These are phyloP conservation scores for Komagataella mondaviorum DNA, from an alignment of 805 yeast genomes.

Conservation along the genomic window DNA sequence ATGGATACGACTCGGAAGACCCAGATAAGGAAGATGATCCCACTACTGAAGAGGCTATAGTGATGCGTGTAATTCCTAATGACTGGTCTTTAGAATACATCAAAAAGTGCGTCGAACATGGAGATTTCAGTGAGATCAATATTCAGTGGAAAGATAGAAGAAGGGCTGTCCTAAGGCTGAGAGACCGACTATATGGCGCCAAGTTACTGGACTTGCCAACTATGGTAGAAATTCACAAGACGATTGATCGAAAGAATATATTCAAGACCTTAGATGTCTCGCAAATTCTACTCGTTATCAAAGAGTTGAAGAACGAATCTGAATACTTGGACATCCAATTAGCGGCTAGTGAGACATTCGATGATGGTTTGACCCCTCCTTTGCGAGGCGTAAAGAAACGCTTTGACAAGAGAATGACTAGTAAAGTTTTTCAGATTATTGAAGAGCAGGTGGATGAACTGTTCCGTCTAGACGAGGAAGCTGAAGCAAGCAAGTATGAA, in stretches of 20 bases:
- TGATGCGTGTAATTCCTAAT: conserved; percentile 55
- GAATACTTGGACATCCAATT: conserved; percentile 26
- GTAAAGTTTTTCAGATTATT: conserved; percentile 59
- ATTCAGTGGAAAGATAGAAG: conserved; percentile 76
- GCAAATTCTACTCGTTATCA: conserved; percentile 72
- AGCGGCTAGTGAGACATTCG: conserved; percentile 28
- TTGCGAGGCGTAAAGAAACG: conserved; percentile 59
- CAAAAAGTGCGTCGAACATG: conserved; percentile 59
- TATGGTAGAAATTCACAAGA: conserved; percentile 72
- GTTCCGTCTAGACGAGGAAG: conserved; percentile 64
- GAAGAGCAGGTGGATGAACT: conserved; percentile 72
- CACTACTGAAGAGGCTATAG: conserved; percentile 72
- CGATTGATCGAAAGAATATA: conserved; percentile 79
- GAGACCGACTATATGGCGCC: conserved; percentile 64
- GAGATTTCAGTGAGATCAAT: conserved; percentile 58
- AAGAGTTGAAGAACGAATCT: conserved; percentile 26
- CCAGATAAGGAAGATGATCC: conserved; percentile 96
- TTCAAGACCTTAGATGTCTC: conserved; percentile 77
- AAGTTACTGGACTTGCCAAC: conserved; percentile 85
- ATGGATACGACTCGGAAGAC: conserved; percentile 94
- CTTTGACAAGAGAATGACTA: conserved; percentile 57
- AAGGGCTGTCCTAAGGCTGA: conserved; percentile 66
- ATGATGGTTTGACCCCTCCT: conserved; percentile 82
- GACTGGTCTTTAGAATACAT: conserved; percentile 52
- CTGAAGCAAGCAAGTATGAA: conserved; percentile 71